Percentiles rank a stretch among this genome's conserved stretches.
Conservation (phyloP, 2,329 filamentous ascomycete species). For the Atkinsonella texensis region DNA sequence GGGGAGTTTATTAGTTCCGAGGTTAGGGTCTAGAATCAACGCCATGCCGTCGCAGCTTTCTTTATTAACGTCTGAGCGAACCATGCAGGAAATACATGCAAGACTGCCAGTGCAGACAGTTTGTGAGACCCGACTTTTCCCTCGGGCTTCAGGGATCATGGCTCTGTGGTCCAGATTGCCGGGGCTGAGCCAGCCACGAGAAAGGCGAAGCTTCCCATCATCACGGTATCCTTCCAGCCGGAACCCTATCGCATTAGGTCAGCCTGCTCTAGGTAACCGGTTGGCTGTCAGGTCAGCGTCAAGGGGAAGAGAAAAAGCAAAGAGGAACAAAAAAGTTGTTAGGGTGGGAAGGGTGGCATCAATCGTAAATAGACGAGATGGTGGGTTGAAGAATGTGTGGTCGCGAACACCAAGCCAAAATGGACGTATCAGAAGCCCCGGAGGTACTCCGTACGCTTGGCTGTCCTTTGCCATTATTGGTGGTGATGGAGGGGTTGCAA, state of each 20-base stretch:
- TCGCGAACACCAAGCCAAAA: too few relatives aligned
- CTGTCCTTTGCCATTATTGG: too few relatives aligned
- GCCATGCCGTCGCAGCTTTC: not conserved
- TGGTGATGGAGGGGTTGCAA: too few relatives aligned
- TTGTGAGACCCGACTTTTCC: slow-evolving; percentile 3
- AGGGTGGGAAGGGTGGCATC: not conserved
- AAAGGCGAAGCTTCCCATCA: slow-evolving; percentile 1
- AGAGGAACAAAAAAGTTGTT: not conserved
- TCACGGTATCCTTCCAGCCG: slow-evolving; percentile 3
- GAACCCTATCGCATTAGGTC: not conserved
- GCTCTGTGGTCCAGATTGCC: not conserved
- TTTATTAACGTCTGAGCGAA: not conserved
- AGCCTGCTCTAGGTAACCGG: not conserved
- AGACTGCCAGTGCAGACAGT: not conserved
- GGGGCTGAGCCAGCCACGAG: slow-evolving; percentile 6
- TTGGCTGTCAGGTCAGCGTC: not conserved
- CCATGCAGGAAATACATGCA: not conserved
- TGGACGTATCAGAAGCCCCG: too few relatives aligned
- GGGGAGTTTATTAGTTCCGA: not conserved
- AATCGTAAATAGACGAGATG: too few relatives aligned
- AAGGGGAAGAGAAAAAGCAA: not conserved
- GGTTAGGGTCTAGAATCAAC: not conserved
- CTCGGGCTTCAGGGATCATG: not conserved
- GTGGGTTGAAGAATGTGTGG: too few relatives aligned
- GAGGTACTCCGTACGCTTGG: too few relatives aligned